A percentile compares a stretch with the other conserved stretches of the same genome.
These are phyloP conservation scores for Phytophthora melonis DNA, from an alignment of 352 stramenopile species.

Conservation along the genomic window DNA sequence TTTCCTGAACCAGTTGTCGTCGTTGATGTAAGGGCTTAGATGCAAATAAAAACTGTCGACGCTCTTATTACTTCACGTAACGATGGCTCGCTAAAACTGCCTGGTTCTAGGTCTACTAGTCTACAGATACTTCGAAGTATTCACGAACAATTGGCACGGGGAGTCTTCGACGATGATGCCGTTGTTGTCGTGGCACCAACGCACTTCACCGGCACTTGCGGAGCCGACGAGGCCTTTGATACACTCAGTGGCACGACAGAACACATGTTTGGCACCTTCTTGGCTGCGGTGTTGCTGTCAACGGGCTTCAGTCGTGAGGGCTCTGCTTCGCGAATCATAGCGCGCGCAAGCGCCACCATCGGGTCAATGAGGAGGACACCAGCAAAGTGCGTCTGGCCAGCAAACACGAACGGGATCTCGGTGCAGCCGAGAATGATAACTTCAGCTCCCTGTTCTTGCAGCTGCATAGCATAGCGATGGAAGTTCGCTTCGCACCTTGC, in stretches of 20 bases:
- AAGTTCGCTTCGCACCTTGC: slow-evolving; percentile 67
- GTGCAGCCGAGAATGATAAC: slow-evolving; percentile 82
- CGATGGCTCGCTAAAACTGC: neutral
- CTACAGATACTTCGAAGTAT: slow-evolving; percentile 6
- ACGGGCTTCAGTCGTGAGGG: slow-evolving; percentile 52
- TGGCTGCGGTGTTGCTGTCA: slow-evolving; percentile 4
- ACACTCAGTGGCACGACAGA: slow-evolving; percentile 14
- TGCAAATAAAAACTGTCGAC: slow-evolving; percentile 14
- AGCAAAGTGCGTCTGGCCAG: slow-evolving; percentile 51
- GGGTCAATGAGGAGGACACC: slow-evolving; percentile 71
- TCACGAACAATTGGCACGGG: slow-evolving; percentile 13
- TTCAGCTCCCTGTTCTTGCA: slow-evolving; percentile 59
- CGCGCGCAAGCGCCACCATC: slow-evolving; percentile 76
- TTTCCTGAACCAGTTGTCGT: slow-evolving; percentile 68
- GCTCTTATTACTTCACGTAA: slow-evolving; percentile 6
- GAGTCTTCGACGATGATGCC: neutral
- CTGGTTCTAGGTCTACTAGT: slow-evolving; percentile 21
- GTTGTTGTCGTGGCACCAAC: neutral
- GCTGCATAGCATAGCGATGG: slow-evolving; percentile 57
- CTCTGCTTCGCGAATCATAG: slow-evolving; percentile 75
- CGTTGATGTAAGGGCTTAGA: slow-evolving; percentile 39
- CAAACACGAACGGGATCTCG: slow-evolving; percentile 82
- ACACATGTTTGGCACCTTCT: slow-evolving; percentile 17
- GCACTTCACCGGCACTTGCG: slow-evolving; percentile 3
- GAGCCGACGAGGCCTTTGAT: neutral